These are phyloP conservation scores for Sporothrix variecibatus DNA, from an alignment of 2,329 filamentous ascomycete species.

Conservation along the genomic window DNA sequence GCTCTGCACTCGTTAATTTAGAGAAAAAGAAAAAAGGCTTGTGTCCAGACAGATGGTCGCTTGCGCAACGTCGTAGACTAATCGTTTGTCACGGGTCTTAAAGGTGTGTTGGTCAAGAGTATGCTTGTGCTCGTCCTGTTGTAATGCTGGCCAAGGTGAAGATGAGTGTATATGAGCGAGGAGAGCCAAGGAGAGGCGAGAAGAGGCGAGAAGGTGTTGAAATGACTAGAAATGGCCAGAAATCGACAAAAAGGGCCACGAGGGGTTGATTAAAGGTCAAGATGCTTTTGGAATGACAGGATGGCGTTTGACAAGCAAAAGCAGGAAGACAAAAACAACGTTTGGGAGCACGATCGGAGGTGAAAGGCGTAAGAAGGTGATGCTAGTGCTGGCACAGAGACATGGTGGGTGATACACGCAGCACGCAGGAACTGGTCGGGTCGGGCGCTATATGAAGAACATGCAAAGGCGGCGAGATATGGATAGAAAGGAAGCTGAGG, in stretches of 20 bases:
- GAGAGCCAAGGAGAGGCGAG: neutral
- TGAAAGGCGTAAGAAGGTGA: slow-evolving; percentile 2
- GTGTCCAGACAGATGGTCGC: neutral
- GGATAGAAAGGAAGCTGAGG: neutral
- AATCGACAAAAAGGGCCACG: neutral
- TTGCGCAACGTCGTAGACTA: slow-evolving; percentile 22
- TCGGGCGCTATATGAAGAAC: neutral
- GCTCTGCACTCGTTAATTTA: slow-evolving; percentile 7
- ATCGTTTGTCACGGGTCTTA: slow-evolving; percentile 2
- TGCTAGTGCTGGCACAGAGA: slow-evolving; percentile 14
- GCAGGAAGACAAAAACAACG: neutral
- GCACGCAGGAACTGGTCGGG: neutral
- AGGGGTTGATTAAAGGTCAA: neutral
- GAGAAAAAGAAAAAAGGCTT: neutral
- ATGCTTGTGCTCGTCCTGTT: slow-evolving; percentile 6
- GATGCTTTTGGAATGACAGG: neutral
- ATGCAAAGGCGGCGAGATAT: neutral
- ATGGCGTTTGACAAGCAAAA: neutral
- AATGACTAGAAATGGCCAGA: neutral
- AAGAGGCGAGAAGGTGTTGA: neutral
- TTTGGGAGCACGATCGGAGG: neutral
- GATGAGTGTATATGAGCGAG: neutral
- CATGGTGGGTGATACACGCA: slow-evolving; percentile 2
- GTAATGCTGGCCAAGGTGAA: slow-evolving; percentile 12
- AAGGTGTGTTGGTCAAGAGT: slow-evolving; percentile 1